Percentiles rank a stretch among this genome's conserved stretches.
Evolutionary conservation across 2,329 filamentous ascomycete genomes (phyloP).

Genomic region (Ceratocystis albifundus): DNA sequence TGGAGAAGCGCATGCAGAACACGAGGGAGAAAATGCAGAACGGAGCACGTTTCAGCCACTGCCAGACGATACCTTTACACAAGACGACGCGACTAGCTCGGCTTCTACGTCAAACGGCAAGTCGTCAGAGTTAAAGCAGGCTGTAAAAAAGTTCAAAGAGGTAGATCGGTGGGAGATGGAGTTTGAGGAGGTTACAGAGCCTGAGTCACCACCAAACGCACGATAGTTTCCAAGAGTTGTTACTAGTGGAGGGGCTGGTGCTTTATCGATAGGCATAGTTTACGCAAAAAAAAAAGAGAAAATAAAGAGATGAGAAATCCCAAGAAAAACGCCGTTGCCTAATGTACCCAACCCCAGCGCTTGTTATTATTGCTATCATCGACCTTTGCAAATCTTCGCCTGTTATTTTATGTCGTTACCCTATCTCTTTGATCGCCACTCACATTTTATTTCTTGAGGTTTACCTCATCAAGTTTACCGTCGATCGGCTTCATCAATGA

Average conservation of each 20-base stretch:
- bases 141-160: conserved; percentile 53
- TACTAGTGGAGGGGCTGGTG: conserved; percentile 13
- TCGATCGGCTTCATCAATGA: conserved; percentile 40
- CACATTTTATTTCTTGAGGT: conserved; percentile 12
- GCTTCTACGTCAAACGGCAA: conserved; percentile 32
- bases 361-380: not conserved
- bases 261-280: not conserved
- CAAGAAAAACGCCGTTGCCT: conserved; percentile 6
- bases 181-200: conserved; percentile 51
- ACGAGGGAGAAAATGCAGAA: conserved; percentile 29
- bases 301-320: not conserved
- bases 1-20: conserved; percentile 23
- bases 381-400: not conserved
- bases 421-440: too few relatives aligned
- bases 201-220: conserved; percentile 38
- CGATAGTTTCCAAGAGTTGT: conserved; percentile 30
- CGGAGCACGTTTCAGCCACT: conserved; percentile 35
- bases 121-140: conserved; percentile 45
- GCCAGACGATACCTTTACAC: conserved; percentile 36
- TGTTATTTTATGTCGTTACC: not conserved
- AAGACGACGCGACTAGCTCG: conserved; percentile 24
- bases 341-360: not conserved
- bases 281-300: not conserved
- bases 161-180: conserved; percentile 58
- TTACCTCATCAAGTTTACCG: conserved; percentile 20